A percentile compares a stretch with the other conserved stretches of the same genome.
Conservation (phyloP, 345 rosid species). For the Rubroshorea leprosula region DNA sequence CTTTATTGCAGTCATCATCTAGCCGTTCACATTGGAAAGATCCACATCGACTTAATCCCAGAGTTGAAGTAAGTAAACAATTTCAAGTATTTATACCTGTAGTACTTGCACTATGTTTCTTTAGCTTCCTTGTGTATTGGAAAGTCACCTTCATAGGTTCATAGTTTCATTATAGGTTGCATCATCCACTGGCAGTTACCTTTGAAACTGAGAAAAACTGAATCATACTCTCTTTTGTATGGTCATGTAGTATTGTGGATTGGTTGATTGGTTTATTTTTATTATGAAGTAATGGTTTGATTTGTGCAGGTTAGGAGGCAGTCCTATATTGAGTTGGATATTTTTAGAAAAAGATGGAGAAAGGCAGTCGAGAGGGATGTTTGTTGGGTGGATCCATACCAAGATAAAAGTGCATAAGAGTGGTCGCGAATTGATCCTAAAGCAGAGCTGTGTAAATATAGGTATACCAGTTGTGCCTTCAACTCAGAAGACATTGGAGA, state of each 20-base stretch:
- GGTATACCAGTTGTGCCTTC: neutral
- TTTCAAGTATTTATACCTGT: neutral
- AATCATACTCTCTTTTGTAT: neutral
- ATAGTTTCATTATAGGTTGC: too few relatives aligned
- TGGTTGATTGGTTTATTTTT: neutral
- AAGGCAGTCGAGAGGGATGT: constrained; percentile 35
- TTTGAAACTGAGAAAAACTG: too few relatives aligned
- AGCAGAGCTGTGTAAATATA: constrained; percentile 5
- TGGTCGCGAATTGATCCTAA: too few relatives aligned
- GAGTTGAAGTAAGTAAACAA: constrained; percentile 41
- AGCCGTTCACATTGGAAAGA: constrained; percentile 4
- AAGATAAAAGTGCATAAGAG: too few relatives aligned
- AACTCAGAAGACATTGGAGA: too few relatives aligned
- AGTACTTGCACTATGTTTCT: neutral
- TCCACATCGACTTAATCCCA: constrained; percentile 22
- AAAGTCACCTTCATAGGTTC: too few relatives aligned
- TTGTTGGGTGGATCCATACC: constrained; percentile 60
- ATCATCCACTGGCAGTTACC: too few relatives aligned
- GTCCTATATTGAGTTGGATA: constrained; percentile 38
- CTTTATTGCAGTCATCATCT: constrained; percentile 25
- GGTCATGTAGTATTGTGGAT: neutral
- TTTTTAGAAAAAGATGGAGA: constrained; percentile 47
- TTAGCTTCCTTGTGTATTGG: too few relatives aligned
- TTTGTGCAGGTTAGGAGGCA: constrained; percentile 55
- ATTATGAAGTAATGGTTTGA: neutral